Base-by-base conservation (phyloP, 1,284 basidiomycete genomes). In the Marasmius oreades region DNA sequence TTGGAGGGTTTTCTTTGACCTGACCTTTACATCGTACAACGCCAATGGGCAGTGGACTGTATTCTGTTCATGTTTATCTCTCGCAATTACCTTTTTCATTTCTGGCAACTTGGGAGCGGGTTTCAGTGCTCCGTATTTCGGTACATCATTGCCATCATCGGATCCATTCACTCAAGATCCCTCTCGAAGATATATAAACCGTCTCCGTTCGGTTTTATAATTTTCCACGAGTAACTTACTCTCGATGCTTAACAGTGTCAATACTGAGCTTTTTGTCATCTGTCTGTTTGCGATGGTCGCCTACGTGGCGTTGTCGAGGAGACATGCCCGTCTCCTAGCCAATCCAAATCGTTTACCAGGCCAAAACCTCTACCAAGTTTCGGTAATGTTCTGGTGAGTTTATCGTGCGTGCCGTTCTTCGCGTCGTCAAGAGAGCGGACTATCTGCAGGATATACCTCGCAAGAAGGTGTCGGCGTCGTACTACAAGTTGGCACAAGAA, bases 1-100 rank as follows among this genome's bases (percentile, higher is more conserved):
- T 91, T 65, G 82, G 79, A 8, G 83, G 82, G 5, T 86, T 90
- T 62, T 76, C 78, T 31, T 63, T 85, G 56, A 71, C 72, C 36
- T 78, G 65, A 73, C 16, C 39, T 42, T 20, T 42, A 18, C 39
- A 42, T 20, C n/a, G 39, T 42, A 42, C 20, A 42, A 42, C 16
- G 20, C 14, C 20, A 20, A 42, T 42, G 39, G 39, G n/a, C 39
- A 14, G 39, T 42, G 39, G 39, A 42, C 39, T 42, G 39, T 42
- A 6, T 42, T 16, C 11, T 31, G 28, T 31, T 42, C 39, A 14
- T n/a, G n/a, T 39, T 5, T 18, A 8, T 18, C 7, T 20, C 10
- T 16, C 20, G 39, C 39, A 42, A 42, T 42, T 16, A 16, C 7
- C n/a, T 20, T 18, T 18, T 16, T 18, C 7, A 16, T 42, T 42